Evolutionary conservation across 805 yeast genomes (phyloP), one percentile per base, ranked within the genome.

Genomic region (Pichia gijzeniarum): DNA sequence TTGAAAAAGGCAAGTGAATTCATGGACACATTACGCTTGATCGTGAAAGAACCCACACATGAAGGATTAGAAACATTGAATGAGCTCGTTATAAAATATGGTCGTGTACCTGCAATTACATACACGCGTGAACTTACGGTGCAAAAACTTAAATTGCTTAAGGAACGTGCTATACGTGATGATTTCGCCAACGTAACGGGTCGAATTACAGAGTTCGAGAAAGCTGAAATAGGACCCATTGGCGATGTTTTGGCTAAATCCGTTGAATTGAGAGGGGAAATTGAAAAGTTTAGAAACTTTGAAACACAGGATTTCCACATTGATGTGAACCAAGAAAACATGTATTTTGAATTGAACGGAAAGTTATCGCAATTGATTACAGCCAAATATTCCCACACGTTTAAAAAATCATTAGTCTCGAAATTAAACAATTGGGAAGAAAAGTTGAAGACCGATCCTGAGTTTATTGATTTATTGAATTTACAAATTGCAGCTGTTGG

Each of bases 51-150:
- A 3, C 47, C 47, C 22, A 19, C 33, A 13, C 39, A 35, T 4
- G 25, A 43, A 13, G 28, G 41, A 17, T 18, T 51, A 1, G 27
- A n/a, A 3, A 16, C 20, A 21, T 13, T 51, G 12, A 45, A 53
- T 18, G 28, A n/a, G 2, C 22, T 53, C 4, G 35, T 44, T 13
- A 17, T 4, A 2, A 10, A 38, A 20, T 35, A 47, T 39, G 56
- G 56, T 2, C 27, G 25, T 4, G 9, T 45, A 3, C 52, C 53
- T 2, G 46, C 45, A 2, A 30, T 53, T 1, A 43, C 51, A 2
- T 48, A 42, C 20, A 43, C 53, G 5, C 37, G 46, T 21, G 51
- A 47, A 17, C 34, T 47, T 18, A 27, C 48, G 4, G 35, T 32
- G 4, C 48, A 51, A 38, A 45, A 44, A 27, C 14, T 35, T 6